phyloP scores from a whole-genome alignment of 2,329 filamentous ascomycete species.

The Fusarium guadeloupense region DNA sequence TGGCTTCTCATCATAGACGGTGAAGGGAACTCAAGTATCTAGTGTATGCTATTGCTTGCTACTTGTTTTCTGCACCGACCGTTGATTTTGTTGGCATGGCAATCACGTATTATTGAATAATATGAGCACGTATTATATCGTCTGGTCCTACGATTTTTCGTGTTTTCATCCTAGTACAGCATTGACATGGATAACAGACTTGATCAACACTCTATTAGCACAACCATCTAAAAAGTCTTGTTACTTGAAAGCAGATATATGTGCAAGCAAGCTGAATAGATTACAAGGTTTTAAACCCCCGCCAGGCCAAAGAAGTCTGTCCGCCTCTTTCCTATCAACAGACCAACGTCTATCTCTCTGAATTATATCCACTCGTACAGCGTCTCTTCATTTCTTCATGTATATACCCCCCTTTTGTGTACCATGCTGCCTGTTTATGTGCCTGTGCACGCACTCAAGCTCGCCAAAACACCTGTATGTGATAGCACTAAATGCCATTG shows the following conservation, averaged over 20 bases:
- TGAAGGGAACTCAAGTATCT: constrained; percentile 53
- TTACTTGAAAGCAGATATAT: constrained; percentile 1
- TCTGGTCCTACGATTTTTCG: neutral
- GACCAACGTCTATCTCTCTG: neutral
- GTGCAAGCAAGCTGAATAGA: constrained; percentile 12
- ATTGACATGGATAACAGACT: neutral
- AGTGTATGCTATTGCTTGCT: constrained; percentile 53
- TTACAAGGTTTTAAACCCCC: constrained; percentile 13
- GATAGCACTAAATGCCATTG: neutral
- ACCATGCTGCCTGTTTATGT: neutral
- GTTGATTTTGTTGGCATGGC: neutral
- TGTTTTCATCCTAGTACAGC: no score
- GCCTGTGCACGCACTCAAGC: neutral
- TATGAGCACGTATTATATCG: neutral
- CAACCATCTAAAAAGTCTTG: neutral
- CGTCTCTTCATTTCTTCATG: constrained; percentile 27
- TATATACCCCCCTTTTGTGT: constrained; percentile 1
- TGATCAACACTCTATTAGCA: neutral
- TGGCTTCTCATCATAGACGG: constrained; percentile 59
- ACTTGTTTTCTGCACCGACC: constrained; percentile 38
- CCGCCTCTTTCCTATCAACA: neutral
- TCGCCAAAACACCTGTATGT: neutral
- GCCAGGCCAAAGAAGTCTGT: neutral
- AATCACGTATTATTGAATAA: neutral
- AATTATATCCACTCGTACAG: constrained; percentile 7